Evolutionary conservation across 2,329 filamentous ascomycete species (phyloP).

Genomic region (Neurospora crassa): DNA sequence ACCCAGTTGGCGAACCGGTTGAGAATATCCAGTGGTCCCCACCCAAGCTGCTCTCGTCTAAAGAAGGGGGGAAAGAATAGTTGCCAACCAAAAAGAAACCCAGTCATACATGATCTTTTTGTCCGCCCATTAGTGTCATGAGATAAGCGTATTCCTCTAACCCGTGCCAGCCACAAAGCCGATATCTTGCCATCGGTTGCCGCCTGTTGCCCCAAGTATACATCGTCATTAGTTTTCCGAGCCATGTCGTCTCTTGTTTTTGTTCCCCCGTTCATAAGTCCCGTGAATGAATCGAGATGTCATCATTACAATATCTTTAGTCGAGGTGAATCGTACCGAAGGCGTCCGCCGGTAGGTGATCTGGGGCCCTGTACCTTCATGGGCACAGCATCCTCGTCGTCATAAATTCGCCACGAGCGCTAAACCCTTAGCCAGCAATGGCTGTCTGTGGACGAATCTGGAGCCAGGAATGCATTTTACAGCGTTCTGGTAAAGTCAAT

Average conservation of each 20-base stretch:
- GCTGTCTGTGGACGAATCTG: neutral
- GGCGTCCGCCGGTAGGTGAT: neutral
- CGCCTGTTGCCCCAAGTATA: neutral
- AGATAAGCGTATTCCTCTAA: neutral
- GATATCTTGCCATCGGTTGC: neutral
- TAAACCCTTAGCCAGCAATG: neutral
- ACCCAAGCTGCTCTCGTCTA: neutral
- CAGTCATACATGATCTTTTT: neutral
- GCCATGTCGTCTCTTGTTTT: neutral
- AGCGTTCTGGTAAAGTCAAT: neutral
- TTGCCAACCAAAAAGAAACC: neutral
- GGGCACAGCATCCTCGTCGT: constrained; percentile 1
- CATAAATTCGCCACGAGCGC: neutral
- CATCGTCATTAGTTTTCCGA: neutral
- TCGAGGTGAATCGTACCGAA: neutral
- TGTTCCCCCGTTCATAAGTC: neutral
- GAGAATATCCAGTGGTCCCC: neutral
- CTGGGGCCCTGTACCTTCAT: neutral
- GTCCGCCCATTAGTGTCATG: neutral
- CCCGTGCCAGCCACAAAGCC: neutral
- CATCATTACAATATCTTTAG: neutral
- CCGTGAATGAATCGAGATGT: neutral
- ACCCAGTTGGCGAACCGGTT: neutral
- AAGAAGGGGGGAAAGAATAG: neutral
- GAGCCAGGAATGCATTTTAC: neutral